Base-by-base conservation (phyloP, 768 basidiomycete species). In the Phanerodontia chrysosporium region DNA sequence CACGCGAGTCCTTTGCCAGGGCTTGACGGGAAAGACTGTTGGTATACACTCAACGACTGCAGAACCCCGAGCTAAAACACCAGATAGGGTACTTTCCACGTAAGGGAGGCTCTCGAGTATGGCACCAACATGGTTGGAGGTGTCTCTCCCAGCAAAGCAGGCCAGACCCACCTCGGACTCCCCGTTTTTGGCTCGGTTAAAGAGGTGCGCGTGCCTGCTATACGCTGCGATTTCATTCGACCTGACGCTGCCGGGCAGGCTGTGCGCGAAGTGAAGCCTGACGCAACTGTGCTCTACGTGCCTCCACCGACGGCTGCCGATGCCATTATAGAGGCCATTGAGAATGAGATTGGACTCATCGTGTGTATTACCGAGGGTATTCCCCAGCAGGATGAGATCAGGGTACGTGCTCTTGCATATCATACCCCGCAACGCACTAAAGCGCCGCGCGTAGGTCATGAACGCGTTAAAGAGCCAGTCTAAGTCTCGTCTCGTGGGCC, bases 361-460 rank as follows among this genome's bases (percentile, higher is more conserved):
- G 97, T 99, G 49, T 95, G 95, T 72, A 91, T 99, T 66, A 99
- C 97, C 13, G 97, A 99, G 75, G 97, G 97, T 44, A 99, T 99
- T 66, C 97, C 97, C 16, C 97, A 99, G 71, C 81, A 87, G 9
- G 97, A 99, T 71, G 96, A 99, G 78, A 94, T 99, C 72, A 84
- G 83, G 73, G 92, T 92, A 46, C 51, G 83, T 75, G 22, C 27
- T 18, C 16, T 18, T 42, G 39, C 39, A 7, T 14, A 7, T 35
- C 14, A 14, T 14, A 7, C 32, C 32, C 32, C 14, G 7, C 53
- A 30, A 5, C n/a, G n/a, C 18, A 4, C 27, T 39, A 44, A 18
- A 13, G 28, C 2, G 10, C 49, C 42, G 1, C 3, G n/a, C n/a
- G 45, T 56, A 94, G 92, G 90, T 99, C 61, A 86, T 90, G 79